Percentiles rank a stretch among this genome's conserved stretches.
Evolutionary conservation across 345 rosid species (phyloP).

Genomic region (Stellera chamaejasme): DNA sequence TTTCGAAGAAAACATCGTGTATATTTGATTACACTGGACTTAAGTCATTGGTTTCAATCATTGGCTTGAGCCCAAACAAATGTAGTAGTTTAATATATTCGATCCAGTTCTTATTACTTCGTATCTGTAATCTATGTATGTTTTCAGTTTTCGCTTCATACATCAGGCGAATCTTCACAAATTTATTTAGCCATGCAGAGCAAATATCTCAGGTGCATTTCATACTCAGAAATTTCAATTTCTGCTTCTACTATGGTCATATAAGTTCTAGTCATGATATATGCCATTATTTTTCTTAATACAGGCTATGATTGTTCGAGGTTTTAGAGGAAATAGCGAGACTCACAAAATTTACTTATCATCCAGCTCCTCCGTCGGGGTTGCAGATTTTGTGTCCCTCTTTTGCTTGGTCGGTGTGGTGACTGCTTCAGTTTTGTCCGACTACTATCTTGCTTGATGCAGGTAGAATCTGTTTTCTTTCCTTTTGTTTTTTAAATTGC

Average conservation of each 20-base stretch:
- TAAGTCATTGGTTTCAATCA: no score
- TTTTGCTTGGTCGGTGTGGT: conserved; percentile 54
- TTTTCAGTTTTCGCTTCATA: conserved; percentile 68
- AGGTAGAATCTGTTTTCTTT: background rate
- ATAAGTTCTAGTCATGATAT: background rate
- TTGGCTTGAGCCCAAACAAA: no score
- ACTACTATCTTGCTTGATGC: conserved; percentile 40
- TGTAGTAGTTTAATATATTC: conserved; percentile 2
- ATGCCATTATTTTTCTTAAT: conserved; percentile 3
- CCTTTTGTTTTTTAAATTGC: no score
- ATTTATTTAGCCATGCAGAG: conserved; percentile 83
- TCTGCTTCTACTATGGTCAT: background rate
- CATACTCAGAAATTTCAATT: background rate
- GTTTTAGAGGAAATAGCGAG: conserved; percentile 78
- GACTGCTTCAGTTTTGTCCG: conserved; percentile 59
- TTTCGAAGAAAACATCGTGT: no score
- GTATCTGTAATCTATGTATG: conserved; percentile 1
- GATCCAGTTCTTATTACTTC: conserved; percentile 2
- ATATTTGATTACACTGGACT: no score
- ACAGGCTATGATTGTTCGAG: conserved; percentile 98
- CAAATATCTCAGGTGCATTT: conserved; percentile 83
- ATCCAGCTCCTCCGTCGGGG: conserved; percentile 38
- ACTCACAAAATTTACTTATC: conserved; percentile 60
- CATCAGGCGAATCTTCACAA: conserved; percentile 81
- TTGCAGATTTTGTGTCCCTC: conserved; percentile 52